Evolutionary conservation across 106 monocot genomes (phyloP).

Genomic region (Gastrodia elata): DNA sequence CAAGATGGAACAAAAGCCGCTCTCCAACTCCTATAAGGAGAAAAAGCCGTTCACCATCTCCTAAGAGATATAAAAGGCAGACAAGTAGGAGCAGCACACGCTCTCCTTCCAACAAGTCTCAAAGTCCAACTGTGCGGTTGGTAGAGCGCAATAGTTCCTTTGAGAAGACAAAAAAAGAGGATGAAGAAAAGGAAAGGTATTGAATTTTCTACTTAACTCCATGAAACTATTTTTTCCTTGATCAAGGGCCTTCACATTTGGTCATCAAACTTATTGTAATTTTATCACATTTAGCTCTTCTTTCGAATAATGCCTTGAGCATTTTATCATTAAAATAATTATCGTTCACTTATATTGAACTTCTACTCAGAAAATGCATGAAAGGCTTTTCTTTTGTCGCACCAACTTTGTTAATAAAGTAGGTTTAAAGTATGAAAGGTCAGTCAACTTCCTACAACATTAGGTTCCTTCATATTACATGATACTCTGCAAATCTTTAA

Average conservation of each 20-base stretch:
- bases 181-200: slow-evolving; percentile 29
- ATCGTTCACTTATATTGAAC: too few relatives aligned
- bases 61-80: slow-evolving; percentile 14
- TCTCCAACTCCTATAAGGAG: slow-evolving; percentile 60
- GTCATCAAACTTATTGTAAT: background rate
- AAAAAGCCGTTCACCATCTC: slow-evolving; percentile 22
- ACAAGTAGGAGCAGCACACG: slow-evolving; percentile 18
- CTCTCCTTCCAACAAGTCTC: slow-evolving; percentile 16
- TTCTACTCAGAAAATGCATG: too few relatives aligned
- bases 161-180: slow-evolving; percentile 20
- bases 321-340: too few relatives aligned
- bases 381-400: background rate
- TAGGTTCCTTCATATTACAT: background rate
- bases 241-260: background rate
- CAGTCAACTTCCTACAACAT: background rate
- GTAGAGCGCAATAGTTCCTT: slow-evolving; percentile 8
- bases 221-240: background rate
- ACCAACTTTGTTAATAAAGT: background rate
- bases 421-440: background rate
- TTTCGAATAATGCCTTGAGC: background rate
- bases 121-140: slow-evolving; percentile 12
- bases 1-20: slow-evolving; percentile 55
- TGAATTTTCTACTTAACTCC: slow-evolving; percentile 3
- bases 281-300: background rate
- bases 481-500: background rate